These are phyloP conservation scores for Globisporangium abappressorium DNA, from an alignment of 352 stramenopile species.

Conservation along the genomic window DNA sequence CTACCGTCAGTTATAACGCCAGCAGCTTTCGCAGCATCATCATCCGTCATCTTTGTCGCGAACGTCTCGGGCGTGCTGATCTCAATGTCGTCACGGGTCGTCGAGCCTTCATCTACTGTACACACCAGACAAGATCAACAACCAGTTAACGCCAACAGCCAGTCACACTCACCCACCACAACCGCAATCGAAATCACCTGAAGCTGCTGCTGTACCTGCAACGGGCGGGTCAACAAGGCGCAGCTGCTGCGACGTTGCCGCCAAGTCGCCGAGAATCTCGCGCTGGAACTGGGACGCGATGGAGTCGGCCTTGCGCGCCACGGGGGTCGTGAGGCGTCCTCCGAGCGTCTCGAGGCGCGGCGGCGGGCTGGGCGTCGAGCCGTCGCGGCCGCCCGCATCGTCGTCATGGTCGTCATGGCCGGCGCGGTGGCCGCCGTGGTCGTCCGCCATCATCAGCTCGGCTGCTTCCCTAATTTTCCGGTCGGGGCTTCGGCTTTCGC, in stretches of 20 bases:
- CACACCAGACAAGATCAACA: background rate
- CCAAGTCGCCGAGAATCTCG: conserved; percentile 46
- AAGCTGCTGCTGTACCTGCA: background rate
- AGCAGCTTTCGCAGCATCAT: background rate
- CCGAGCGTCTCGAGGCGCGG: conserved; percentile 16
- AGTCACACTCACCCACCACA: background rate
- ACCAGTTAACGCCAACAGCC: background rate
- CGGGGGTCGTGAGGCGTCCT: conserved; percentile 29
- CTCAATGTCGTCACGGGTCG: conserved; percentile 21
- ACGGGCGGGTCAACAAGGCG: background rate
- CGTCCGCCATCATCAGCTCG: conserved; percentile 6
- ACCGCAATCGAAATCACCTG: background rate
- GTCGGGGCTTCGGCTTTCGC: background rate
- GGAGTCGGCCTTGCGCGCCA: conserved; percentile 30
- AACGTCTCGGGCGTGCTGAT: conserved; percentile 35
- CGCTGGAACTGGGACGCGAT: conserved; percentile 61
- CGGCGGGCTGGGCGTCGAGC: conserved; percentile 8
- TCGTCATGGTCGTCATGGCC: background rate
- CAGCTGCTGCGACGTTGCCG: background rate
- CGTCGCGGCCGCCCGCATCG: background rate
- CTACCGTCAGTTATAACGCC: background rate
- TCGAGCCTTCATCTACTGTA: conserved; percentile 3
- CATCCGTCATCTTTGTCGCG: conserved; percentile 1
- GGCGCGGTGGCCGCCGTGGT: background rate
- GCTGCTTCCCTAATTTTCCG: background rate